phyloP scores from a whole-genome alignment of 257 asterid genomes.

The Verbascum thapsus region DNA sequence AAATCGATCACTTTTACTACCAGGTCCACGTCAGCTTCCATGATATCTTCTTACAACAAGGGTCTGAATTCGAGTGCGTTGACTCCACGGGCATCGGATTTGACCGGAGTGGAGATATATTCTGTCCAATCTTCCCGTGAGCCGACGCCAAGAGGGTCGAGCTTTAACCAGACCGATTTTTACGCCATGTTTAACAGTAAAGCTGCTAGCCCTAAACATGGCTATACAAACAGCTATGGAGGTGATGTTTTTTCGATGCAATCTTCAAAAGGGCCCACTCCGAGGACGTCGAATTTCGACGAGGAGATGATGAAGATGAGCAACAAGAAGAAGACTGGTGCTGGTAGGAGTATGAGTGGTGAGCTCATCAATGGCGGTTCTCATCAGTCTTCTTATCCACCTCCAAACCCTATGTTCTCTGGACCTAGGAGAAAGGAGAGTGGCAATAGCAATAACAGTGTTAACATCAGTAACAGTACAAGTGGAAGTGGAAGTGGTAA shows the following conservation, averaged over 20 bases:
- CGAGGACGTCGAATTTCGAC: conserved; percentile 82
- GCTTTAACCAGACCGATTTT: conserved; percentile 83
- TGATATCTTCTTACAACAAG: conserved; percentile 55
- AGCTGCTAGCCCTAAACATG: conserved; percentile 81
- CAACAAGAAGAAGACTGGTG: conserved; percentile 37
- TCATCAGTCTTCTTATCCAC: conserved; percentile 53
- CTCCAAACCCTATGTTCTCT: conserved; percentile 78
- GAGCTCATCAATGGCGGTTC: conserved; percentile 49
- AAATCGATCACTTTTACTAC: too few relatives aligned
- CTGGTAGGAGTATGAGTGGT: conserved; percentile 79
- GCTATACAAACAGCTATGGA: conserved; percentile 60
- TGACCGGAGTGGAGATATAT: conserved; percentile 88
- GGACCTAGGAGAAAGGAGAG: conserved; percentile 65
- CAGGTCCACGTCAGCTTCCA: conserved; percentile 59
- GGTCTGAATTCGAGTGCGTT: conserved; percentile 47
- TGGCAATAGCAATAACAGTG: not conserved
- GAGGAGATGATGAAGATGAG: conserved; percentile 75
- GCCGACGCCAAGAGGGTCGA: conserved; percentile 85
- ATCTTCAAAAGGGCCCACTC: conserved; percentile 81
- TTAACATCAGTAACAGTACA: conserved; percentile 17
- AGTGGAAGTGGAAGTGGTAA: conserved; percentile 14
- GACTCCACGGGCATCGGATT: conserved; percentile 79
- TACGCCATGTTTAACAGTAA: conserved; percentile 83
- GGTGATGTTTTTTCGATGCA: conserved; percentile 73
- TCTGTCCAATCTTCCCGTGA: conserved; percentile 86